Base-by-base conservation (phyloP, 208 protist species). In the Acanthamoeba triangularis region DNA sequence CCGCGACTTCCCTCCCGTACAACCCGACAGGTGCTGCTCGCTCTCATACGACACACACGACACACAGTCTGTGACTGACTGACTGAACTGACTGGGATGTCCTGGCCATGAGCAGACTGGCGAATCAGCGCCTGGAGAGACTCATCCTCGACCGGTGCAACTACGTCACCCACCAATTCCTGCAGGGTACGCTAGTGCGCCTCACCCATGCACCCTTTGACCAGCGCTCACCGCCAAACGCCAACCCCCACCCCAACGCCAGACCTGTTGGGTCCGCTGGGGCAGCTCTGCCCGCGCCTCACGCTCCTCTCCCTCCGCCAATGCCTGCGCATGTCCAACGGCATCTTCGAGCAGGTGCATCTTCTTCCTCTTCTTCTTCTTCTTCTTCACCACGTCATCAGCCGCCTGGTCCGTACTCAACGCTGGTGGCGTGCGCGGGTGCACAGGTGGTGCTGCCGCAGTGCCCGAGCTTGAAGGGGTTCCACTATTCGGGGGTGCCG, bases 221-320 rank as follows among this genome's bases (percentile, higher is more conserved):
- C n/a, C n/a, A n/a, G n/a, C n/a, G n/a, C n/a, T n/a, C n/a, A n/a
- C n/a, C n/a, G n/a, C n/a, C n/a, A 41, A 41, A 41, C 37, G 2
- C 37, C 37, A 41, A 41, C 37, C 37, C 37, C 37, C 1, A 41
- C 37, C 37, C 37, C 37, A 41, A 41, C 3, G 2, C 37, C 47
- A 85, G 76, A 85, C 23, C 35, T 85, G 41, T 56, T 85, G 47
- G 76, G 76, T 7, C 76, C 76, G 47, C 44, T 85, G 28, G 76
- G 76, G 23, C 76, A 85, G 44, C 28, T 85, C 28, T 85, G 76
- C 76, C 76, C 76, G 28, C 1, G 11, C 25, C 44, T 85, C 28
- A 25, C 44, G 11, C 28, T 85, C 18, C 14, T 85, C 11, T 85
- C 76, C 7, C 20, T 85, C 30, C 44, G 76, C 13, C 44, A 56